These are phyloP conservation scores for Suillus subaureus DNA, from an alignment of 768 basidiomycete genomes.

Conservation along the genomic window DNA sequence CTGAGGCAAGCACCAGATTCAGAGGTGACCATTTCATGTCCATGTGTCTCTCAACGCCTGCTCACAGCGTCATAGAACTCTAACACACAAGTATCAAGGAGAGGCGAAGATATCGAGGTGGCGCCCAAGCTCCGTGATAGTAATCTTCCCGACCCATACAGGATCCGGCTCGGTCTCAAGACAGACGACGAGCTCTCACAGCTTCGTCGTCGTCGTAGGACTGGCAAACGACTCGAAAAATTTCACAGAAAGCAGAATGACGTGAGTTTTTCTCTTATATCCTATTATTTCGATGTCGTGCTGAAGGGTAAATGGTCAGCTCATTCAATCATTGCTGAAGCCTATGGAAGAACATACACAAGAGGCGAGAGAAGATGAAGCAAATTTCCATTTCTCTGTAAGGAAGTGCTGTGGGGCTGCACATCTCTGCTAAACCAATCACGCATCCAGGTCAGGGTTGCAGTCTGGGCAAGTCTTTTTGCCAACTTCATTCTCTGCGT, in stretches of 20 bases:
- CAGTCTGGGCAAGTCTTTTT: slow-evolving; percentile 80
- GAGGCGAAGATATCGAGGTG: background rate
- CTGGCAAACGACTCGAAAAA: slow-evolving; percentile 61
- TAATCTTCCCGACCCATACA: slow-evolving; percentile 64
- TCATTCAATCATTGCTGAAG: slow-evolving; percentile 86
- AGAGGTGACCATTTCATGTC: slow-evolving; percentile 13
- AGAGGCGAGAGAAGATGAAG: slow-evolving; percentile 74
- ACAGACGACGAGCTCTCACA: slow-evolving; percentile 63
- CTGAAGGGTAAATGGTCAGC: slow-evolving; percentile 42
- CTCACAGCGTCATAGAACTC: slow-evolving; percentile 6
- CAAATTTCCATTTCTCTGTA: slow-evolving; percentile 67
- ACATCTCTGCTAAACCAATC: background rate
- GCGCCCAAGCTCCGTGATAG: background rate
- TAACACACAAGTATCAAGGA: background rate
- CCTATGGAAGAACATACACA: slow-evolving; percentile 88
- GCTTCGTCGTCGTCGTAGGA: slow-evolving; percentile 56
- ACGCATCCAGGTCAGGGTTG: slow-evolving; percentile 74
- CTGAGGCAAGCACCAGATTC: slow-evolving; percentile 3
- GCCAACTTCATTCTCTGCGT: slow-evolving; percentile 74
- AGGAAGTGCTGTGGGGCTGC: slow-evolving; percentile 23
- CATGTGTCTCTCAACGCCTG: background rate
- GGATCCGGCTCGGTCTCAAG: slow-evolving; percentile 60
- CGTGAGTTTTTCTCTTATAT: slow-evolving; percentile 40
- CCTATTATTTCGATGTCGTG: slow-evolving; percentile 6
- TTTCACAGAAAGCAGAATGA: slow-evolving; percentile 77